Conservation (phyloP, 495 filamentous ascomycete genomes). For the Thermochaetoides thermophila region DNA sequence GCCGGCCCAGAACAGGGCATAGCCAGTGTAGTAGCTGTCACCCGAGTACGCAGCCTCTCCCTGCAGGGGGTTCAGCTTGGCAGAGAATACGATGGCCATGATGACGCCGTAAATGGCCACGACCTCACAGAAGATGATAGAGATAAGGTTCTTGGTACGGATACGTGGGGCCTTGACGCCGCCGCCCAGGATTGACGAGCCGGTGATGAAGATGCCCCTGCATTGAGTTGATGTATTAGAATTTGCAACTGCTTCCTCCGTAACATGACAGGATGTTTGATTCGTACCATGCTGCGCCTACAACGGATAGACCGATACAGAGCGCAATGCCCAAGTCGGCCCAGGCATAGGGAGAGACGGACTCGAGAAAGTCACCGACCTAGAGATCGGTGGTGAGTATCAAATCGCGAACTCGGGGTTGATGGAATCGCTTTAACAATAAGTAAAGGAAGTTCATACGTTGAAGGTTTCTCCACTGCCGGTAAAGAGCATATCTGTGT, state of each 20-base stretch:
- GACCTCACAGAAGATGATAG: conserved; percentile 99
- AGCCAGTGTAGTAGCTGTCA: conserved; percentile 87
- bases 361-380: conserved; percentile 88
- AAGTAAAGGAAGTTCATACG: no score
- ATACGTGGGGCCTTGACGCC: conserved; percentile 94
- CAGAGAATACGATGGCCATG: conserved; percentile 95
- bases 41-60: conserved; percentile 45
- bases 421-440: no score
- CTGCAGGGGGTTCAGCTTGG: conserved; percentile 62
- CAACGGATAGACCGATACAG: conserved; percentile 89
- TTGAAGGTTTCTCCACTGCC: conserved; percentile 94
- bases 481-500: conserved; percentile 89
- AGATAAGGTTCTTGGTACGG: conserved; percentile 97
- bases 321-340: conserved; percentile 80
- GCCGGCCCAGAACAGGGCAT: conserved; percentile 89
- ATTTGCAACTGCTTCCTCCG: no score
- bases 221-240: no score
- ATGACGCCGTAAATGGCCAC: conserved; percentile 99
- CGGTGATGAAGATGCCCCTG: conserved; percentile 98
- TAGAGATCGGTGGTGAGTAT: conserved; percentile 63
- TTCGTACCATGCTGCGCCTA: conserved; percentile 90
- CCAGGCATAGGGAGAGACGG: conserved; percentile 88
- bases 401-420: no score
- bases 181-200: conserved; percentile 93
- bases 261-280: no score